These are phyloP conservation scores for Fomitopsis schrenkii DNA, from an alignment of 1,284 basidiomycete species.

Conservation along the genomic window DNA sequence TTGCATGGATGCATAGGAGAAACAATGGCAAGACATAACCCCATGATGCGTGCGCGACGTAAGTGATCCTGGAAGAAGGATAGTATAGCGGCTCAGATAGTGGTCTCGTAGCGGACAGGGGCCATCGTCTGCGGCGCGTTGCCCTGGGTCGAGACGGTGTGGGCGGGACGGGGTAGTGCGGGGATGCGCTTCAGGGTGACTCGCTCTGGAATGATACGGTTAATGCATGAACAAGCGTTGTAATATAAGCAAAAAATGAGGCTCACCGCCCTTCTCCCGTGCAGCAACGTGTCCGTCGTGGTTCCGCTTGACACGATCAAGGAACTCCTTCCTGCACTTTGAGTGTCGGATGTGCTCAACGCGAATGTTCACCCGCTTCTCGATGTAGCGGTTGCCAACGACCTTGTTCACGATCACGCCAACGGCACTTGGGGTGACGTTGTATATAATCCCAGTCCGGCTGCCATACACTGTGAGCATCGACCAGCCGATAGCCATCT, in stretches of 20 bases:
- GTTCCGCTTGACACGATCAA: constrained; percentile 95
- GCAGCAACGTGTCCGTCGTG: constrained; percentile 82
- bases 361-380: constrained; percentile 99
- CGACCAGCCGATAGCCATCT: background rate
- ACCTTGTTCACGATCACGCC: constrained; percentile 99
- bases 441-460: constrained; percentile 97
- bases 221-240: background rate
- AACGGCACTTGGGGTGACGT: constrained; percentile 92
- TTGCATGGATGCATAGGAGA: constrained; percentile 27
- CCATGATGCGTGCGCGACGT: constrained; percentile 14
- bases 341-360: constrained; percentile 98
- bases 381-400: constrained; percentile 98
- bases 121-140: constrained; percentile 94
- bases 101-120: constrained; percentile 88
- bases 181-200: constrained; percentile 87
- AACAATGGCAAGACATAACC: constrained; percentile 27
- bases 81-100: constrained; percentile 49
- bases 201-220: constrained; percentile 57
- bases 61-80: constrained; percentile 1
- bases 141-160: constrained; percentile 68
- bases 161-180: constrained; percentile 78
- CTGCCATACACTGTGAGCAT: constrained; percentile 34
- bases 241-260: constrained; percentile 1
- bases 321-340: constrained; percentile 98
- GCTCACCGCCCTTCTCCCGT: constrained; percentile 86